Conservation (phyloP, 345 rosid species). For the Laguncularia racemosa region DNA sequence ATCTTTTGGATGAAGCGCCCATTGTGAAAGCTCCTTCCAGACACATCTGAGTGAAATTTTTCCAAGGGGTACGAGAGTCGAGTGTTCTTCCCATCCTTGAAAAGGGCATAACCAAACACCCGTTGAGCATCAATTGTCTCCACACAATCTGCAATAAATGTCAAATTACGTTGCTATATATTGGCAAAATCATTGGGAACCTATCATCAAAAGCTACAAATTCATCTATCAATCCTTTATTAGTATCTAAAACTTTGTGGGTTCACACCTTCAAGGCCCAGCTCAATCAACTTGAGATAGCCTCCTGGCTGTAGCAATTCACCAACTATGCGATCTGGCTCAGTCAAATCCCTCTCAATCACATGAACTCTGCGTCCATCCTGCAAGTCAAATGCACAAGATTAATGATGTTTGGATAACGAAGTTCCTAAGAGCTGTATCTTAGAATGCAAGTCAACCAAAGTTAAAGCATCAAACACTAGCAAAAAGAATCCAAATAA, state of each 20-base stretch:
- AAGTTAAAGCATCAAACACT: no score
- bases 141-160: conserved; percentile 33
- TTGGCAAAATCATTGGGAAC: not conserved
- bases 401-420: conserved; percentile 4
- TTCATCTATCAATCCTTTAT: not conserved
- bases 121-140: conserved; percentile 48
- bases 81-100: conserved; percentile 35
- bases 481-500: no score
- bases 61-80: conserved; percentile 37
- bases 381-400: conserved; percentile 21
- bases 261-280: conserved; percentile 56
- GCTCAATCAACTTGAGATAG: conserved; percentile 60
- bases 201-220: not conserved
- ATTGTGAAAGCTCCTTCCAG: conserved; percentile 56
- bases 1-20: conserved; percentile 52
- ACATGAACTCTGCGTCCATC: conserved; percentile 65
- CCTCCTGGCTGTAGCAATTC: conserved; percentile 77
- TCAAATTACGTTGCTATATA: not conserved
- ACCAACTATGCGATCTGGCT: conserved; percentile 74
- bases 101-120: conserved; percentile 43
- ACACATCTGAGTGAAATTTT: conserved; percentile 29
- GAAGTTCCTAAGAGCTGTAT: not conserved
- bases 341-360: conserved; percentile 60
- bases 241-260: no score
- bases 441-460: not conserved